Evolutionary conservation across 306 rosid genomes (phyloP).

Genomic region (Castanea sativa): DNA sequence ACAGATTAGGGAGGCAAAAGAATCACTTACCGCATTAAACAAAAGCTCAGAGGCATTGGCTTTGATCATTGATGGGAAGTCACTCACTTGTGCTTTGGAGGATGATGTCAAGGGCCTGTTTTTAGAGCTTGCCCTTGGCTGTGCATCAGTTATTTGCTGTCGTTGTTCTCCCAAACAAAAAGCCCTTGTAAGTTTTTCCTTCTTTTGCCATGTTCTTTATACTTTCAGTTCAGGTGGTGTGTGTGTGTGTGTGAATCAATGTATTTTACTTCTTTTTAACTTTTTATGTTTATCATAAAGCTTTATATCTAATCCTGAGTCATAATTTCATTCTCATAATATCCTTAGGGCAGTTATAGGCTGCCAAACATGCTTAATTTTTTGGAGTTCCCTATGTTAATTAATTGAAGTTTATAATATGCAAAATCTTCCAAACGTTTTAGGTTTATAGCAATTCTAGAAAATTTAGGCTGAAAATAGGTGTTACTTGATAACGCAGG

Average conservation of each 20-base stretch:
- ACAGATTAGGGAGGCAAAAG: slow-evolving; percentile 65
- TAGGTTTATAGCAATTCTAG: neutral
- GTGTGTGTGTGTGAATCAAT: neutral
- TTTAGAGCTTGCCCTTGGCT: slow-evolving; percentile 86
- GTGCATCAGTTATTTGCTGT: slow-evolving; percentile 97
- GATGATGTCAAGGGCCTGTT: slow-evolving; percentile 75
- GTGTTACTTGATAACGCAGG: slow-evolving; percentile 42
- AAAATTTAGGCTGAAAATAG: neutral
- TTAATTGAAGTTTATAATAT: neutral
- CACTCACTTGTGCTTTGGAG: slow-evolving; percentile 80
- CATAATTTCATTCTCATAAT: too few species aligned
- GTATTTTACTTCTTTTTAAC: neutral
- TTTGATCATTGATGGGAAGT: slow-evolving; percentile 93
- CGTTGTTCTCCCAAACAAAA: slow-evolving; percentile 99
- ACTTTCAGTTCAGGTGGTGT: neutral
- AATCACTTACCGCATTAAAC: slow-evolving; percentile 32
- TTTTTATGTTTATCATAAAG: too few species aligned
- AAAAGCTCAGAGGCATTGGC: slow-evolving; percentile 70
- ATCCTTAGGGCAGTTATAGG: too few species aligned
- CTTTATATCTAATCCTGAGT: neutral
- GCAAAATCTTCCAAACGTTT: neutral
- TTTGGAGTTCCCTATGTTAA: neutral
- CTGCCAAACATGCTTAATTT: neutral
- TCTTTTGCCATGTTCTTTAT: neutral
- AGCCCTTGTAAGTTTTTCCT: slow-evolving; percentile 66